Conservation (phyloP, 2,329 filamentous ascomycete species). For the Aspergillus calidoustus region DNA sequence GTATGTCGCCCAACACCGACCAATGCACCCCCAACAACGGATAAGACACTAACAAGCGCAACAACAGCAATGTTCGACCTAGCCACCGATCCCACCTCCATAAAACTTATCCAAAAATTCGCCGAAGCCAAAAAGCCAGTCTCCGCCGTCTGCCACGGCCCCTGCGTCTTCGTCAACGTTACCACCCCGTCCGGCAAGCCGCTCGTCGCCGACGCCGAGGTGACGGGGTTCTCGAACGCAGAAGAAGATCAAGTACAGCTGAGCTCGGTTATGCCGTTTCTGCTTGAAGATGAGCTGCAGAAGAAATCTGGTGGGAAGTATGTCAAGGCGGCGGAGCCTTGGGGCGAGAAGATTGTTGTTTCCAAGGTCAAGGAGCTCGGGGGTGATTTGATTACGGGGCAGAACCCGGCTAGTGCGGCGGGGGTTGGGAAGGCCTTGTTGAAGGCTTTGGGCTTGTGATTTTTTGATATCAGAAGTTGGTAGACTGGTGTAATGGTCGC, state of each 20-base stretch:
- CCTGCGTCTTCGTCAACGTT: constrained; percentile 50
- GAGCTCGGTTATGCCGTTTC: constrained; percentile 49
- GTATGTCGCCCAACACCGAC: no score
- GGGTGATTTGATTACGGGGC: constrained; percentile 50
- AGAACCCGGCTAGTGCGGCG: constrained; percentile 52
- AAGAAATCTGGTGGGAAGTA: constrained; percentile 46
- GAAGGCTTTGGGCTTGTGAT: constrained; percentile 32
- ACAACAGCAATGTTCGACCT: constrained; percentile 56
- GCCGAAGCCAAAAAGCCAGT: constrained; percentile 54
- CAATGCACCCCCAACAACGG: no score
- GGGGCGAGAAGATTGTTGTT: constrained; percentile 50
- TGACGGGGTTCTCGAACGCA: constrained; percentile 53
- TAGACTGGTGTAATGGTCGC: no score
- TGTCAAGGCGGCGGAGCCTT: constrained; percentile 51
- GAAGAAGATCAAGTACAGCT: constrained; percentile 51
- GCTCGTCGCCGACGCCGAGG: constrained; percentile 44
- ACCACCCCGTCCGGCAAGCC: constrained; percentile 48
- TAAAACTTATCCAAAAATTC: constrained; percentile 53
- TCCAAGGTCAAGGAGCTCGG: constrained; percentile 31
- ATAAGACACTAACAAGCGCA: neutral
- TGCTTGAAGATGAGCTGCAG: constrained; percentile 49
- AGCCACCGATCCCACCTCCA: constrained; percentile 45
- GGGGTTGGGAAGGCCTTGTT: constrained; percentile 50
- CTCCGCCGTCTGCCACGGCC: constrained; percentile 55
- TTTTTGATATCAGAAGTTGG: neutral